These are phyloP conservation scores for Epichloe sp. DNA, from an alignment of 2,329 filamentous ascomycete genomes.

Conservation along the genomic window DNA sequence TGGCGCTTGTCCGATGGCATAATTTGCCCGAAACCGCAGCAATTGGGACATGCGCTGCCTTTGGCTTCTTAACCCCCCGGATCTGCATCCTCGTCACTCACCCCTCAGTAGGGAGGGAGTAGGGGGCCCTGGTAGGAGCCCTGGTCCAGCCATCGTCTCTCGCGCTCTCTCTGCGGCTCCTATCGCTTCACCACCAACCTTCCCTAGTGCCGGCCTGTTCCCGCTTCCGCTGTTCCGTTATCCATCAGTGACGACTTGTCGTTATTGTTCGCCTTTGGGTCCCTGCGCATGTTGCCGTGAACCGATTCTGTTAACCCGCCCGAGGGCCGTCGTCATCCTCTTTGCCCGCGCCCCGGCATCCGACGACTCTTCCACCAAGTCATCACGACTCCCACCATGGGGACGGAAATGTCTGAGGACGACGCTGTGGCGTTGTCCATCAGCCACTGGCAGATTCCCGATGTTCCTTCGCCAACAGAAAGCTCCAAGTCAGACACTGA, in stretches of 20 bases:
- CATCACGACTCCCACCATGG: slow-evolving; percentile 14
- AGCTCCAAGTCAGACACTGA: slow-evolving; percentile 31
- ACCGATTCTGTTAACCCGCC: slow-evolving; percentile 1
- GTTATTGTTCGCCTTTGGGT: background rate
- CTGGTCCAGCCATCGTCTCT: background rate
- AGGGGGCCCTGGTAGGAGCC: background rate
- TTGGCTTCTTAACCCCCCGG: slow-evolving; percentile 19
- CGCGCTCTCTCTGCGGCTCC: background rate
- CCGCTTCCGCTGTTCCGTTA: background rate
- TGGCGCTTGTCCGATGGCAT: slow-evolving; percentile 21
- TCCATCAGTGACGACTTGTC: background rate
- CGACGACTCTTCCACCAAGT: background rate
- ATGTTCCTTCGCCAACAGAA: slow-evolving; percentile 27
- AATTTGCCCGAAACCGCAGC: slow-evolving; percentile 20
- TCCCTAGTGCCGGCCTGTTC: background rate
- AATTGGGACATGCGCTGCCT: slow-evolving; percentile 27
- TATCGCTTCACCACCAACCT: background rate
- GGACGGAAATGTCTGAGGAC: slow-evolving; percentile 30
- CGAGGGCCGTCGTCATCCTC: slow-evolving; percentile 2
- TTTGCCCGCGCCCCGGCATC: background rate
- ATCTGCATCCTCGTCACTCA: slow-evolving; percentile 10
- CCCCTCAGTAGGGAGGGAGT: background rate
- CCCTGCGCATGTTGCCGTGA: slow-evolving; percentile 7
- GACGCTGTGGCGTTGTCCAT: slow-evolving; percentile 24
- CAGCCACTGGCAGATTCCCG: slow-evolving; percentile 23